Percentiles rank a stretch among this genome's conserved stretches.
Conservation (phyloP, 1,139 yeast genomes). For the Komagataea norvegica region DNA sequence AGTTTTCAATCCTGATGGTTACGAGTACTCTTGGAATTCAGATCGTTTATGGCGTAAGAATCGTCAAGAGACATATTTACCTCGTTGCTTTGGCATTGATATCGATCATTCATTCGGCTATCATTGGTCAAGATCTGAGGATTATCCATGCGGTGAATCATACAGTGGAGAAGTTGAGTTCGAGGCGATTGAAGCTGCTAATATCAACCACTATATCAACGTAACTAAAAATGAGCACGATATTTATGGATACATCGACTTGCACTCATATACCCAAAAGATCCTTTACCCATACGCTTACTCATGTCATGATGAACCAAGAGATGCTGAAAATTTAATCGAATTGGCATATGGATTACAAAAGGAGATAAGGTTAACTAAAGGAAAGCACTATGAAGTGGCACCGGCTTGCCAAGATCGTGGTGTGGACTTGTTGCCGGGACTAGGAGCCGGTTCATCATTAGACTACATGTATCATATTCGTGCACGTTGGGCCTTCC, state of each 20-base stretch:
- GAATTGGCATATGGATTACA: conserved; percentile 80
- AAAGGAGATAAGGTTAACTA: conserved; percentile 59
- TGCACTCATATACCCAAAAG: conserved; percentile 83
- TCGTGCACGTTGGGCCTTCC: conserved; percentile 81
- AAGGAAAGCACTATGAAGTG: conserved; percentile 64
- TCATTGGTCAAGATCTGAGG: conserved; percentile 63
- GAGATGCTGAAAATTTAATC: conserved; percentile 74
- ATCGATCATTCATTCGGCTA: conserved; percentile 80
- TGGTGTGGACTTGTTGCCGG: conserved; percentile 62
- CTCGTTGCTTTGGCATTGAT: conserved; percentile 76
- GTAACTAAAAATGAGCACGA: conserved; percentile 53
- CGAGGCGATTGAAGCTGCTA: conserved; percentile 68
- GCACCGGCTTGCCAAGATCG: conserved; percentile 77
- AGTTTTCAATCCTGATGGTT: conserved; percentile 87
- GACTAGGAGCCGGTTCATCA: conserved; percentile 75
- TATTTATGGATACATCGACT: conserved; percentile 71
- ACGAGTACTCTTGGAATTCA: conserved; percentile 70
- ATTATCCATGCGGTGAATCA: conserved; percentile 73
- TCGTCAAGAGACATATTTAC: conserved; percentile 66
- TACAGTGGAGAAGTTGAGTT: conserved; percentile 74
- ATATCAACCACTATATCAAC: conserved; percentile 62
- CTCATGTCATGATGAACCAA: conserved; percentile 65
- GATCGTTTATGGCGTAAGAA: conserved; percentile 90
- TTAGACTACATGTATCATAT: conserved; percentile 82
- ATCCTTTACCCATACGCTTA: conserved; percentile 79